A percentile compares a stretch with the other conserved stretches of the same genome.
phyloP scores from a whole-genome alignment of 169 alveolate species.

The Eimeria necatrix region DNA sequence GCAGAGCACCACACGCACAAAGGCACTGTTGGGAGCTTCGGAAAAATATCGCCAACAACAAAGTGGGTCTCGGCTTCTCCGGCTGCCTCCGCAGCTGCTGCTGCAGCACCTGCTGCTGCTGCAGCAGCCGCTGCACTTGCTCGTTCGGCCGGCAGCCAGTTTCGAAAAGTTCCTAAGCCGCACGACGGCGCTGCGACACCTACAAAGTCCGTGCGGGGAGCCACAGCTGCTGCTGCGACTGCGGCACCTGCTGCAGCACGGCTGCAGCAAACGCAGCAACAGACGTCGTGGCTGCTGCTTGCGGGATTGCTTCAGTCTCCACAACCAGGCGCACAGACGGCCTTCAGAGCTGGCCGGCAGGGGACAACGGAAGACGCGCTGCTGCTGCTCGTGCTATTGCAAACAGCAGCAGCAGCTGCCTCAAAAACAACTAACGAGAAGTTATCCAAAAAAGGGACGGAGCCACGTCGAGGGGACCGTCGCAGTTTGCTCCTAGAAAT shows the following conservation, averaged over 20 bases:
- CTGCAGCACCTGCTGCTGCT: background rate
- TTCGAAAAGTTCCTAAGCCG: no score
- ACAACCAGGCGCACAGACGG: no score
- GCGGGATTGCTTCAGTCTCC: background rate
- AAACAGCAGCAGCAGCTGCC: background rate
- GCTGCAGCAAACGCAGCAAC: background rate
- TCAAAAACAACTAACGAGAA: background rate
- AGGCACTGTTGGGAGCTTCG: background rate
- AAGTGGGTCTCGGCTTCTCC: background rate
- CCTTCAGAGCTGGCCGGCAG: no score
- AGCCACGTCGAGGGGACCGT: background rate
- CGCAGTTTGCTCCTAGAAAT: background rate
- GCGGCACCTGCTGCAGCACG: no score
- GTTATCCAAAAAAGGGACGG: background rate
- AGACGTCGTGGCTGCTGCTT: background rate
- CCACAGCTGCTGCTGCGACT: no score
- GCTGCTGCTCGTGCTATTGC: slow-evolving; percentile 12
- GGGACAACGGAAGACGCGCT: background rate
- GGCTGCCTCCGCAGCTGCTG: background rate
- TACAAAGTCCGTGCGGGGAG: no score
- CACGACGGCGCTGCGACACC: no score
- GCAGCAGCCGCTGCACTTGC: background rate
- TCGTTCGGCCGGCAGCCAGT: no score
- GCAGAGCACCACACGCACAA: no score
- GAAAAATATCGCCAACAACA: background rate